Percentiles rank a stretch among this genome's conserved stretches.
phyloP scores from a whole-genome alignment of 2,329 filamentous ascomycete species.

The Nigrospora oryzae region DNA sequence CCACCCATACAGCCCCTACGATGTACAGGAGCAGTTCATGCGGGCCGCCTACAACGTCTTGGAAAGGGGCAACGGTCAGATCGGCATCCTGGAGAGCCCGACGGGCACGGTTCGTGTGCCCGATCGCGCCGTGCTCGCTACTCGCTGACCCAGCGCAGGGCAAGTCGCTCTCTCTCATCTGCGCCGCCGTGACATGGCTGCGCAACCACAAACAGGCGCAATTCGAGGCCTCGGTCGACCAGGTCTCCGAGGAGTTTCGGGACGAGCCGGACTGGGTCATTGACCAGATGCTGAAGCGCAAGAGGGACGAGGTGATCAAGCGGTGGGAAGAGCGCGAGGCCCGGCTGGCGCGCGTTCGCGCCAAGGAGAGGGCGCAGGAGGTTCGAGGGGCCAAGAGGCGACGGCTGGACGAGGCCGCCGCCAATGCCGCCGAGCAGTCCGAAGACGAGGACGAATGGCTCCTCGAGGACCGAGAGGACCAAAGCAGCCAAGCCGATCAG shows the following conservation, averaged over 20 bases:
- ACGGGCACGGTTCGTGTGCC: constrained; percentile 58
- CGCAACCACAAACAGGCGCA: constrained; percentile 62
- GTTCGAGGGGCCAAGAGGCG: constrained; percentile 38
- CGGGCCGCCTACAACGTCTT: constrained; percentile 70
- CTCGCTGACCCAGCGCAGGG: constrained; percentile 39
- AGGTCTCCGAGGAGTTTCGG: constrained; percentile 33
- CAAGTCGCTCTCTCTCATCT: constrained; percentile 88
- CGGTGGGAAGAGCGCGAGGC: constrained; percentile 66
- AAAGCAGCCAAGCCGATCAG: constrained; percentile 23
- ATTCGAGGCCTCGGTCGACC: constrained; percentile 45
- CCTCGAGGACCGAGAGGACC: constrained; percentile 60
- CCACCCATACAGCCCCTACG: constrained; percentile 81
- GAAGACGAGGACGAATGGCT: constrained; percentile 63
- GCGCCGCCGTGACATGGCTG: constrained; percentile 84
- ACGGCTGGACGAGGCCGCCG: constrained; percentile 27
- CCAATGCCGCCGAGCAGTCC: constrained; percentile 22
- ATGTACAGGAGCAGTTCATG: constrained; percentile 87
- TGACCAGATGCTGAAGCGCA: constrained; percentile 64
- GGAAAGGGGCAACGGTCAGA: constrained; percentile 59
- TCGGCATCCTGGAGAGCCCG: constrained; percentile 89
- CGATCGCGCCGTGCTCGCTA: not conserved
- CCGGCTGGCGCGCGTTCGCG: constrained; percentile 57
- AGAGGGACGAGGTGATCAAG: constrained; percentile 55
- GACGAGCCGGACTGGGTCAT: constrained; percentile 82
- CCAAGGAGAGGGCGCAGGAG: constrained; percentile 52